A percentile compares a stretch with the other conserved stretches of the same genome.
Evolutionary conservation across 2,329 filamentous ascomycete genomes (phyloP).

Genomic region (Aphanocladium album): DNA sequence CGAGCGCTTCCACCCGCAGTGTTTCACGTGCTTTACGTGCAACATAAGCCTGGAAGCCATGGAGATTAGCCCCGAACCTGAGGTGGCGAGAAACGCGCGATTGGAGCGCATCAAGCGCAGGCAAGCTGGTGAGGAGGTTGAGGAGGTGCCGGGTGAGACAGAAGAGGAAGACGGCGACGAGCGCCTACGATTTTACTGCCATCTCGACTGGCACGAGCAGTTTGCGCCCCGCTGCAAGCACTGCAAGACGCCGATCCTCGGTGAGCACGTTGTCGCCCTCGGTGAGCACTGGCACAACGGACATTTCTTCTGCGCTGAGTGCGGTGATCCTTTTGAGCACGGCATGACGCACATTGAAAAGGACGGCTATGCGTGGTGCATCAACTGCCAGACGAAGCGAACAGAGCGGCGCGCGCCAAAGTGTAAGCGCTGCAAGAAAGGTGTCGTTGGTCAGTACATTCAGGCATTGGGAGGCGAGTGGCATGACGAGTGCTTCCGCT

Average conservation of each 20-base stretch:
- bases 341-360: conserved; percentile 78
- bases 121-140: conserved; percentile 50
- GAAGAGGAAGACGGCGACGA: conserved; percentile 68
- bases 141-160: conserved; percentile 59
- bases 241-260: conserved; percentile 94
- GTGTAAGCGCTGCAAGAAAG: conserved; percentile 76
- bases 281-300: conserved; percentile 96
- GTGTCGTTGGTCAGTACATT: conserved; percentile 86
- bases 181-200: conserved; percentile 83
- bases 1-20: conserved; percentile 85
- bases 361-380: conserved; percentile 96
- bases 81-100: conserved; percentile 63
- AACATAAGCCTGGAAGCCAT: conserved; percentile 86
- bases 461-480: conserved; percentile 86
- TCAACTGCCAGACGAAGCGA: conserved; percentile 85
- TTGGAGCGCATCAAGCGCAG: conserved; percentile 67
- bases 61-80: conserved; percentile 91
- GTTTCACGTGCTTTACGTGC: conserved; percentile 86
- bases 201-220: conserved; percentile 96
- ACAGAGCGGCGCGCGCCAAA: conserved; percentile 85
- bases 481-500: conserved; percentile 90
- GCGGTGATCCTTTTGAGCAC: conserved; percentile 84
- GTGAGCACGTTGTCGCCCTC: conserved; percentile 88
- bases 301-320: conserved; percentile 98
- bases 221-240: conserved; percentile 92